Percentiles rank a stretch among this genome's conserved stretches.
Evolutionary conservation across 78 protist species (phyloP).

Genomic region (Dictyostelium purpureum): DNA sequence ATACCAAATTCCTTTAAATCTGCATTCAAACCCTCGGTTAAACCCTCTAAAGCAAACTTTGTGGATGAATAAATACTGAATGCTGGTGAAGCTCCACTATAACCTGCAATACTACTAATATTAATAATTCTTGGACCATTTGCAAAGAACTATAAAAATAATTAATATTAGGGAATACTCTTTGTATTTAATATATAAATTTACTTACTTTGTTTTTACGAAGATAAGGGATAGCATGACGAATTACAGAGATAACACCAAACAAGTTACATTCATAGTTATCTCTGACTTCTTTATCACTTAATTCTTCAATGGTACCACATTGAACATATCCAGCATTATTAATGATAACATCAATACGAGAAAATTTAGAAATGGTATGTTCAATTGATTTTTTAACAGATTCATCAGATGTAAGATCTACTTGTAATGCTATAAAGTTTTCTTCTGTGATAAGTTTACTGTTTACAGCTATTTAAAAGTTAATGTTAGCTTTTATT

Average conservation of each 20-base stretch:
- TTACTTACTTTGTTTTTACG: not conserved
- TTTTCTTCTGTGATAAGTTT: too few species aligned
- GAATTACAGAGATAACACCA: not conserved
- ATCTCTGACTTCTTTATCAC: not conserved
- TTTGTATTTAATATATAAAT: not conserved
- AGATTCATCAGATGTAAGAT: not conserved
- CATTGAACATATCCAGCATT: conserved; percentile 25
- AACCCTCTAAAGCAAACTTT: conserved; percentile 1
- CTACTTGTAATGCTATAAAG: conserved; percentile 12
- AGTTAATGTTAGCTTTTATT: too few species aligned
- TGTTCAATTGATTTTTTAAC: not conserved
- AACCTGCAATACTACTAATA: conserved; percentile 9
- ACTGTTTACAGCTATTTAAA: too few species aligned
- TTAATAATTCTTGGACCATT: conserved; percentile 28
- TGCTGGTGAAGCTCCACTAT: not conserved
- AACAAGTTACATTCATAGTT: conserved; percentile 38
- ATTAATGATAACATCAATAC: conserved; percentile 29
- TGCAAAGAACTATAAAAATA: not conserved
- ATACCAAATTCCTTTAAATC: conserved; percentile 16
- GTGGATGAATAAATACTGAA: not conserved
- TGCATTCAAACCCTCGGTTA: not conserved
- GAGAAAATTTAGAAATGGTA: not conserved
- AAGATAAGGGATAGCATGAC: conserved; percentile 10
- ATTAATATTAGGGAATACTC: not conserved
- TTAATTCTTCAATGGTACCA: conserved; percentile 26